phyloP scores from a whole-genome alignment of 345 rosid species.

The Aquilaria malaccensis region DNA sequence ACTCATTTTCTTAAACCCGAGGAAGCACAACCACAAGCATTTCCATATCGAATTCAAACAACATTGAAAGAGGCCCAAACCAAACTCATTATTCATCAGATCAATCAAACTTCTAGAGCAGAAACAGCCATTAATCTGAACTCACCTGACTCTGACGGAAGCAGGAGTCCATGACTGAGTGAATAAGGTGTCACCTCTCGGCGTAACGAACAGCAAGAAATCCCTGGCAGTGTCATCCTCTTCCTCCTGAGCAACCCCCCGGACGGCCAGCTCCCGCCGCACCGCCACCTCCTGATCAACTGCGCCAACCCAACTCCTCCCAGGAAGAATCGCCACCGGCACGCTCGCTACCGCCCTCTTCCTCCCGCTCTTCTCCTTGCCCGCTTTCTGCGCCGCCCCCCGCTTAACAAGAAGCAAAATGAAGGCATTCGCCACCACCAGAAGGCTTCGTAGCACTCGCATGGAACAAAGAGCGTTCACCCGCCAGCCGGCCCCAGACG shows the following conservation, averaged over 20 bases:
- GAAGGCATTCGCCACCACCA: slow-evolving; percentile 36
- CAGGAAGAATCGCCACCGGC: slow-evolving; percentile 11
- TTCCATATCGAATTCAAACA: too few relatives aligned
- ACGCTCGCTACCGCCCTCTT: slow-evolving; percentile 26
- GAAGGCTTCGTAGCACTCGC: slow-evolving; percentile 34
- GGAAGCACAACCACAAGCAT: not conserved
- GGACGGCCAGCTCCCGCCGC: slow-evolving; percentile 58
- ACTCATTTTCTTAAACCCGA: too few relatives aligned
- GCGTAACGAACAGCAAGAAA: slow-evolving; percentile 38
- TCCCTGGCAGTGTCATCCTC: slow-evolving; percentile 43
- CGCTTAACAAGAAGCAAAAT: slow-evolving; percentile 35
- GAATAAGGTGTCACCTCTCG: slow-evolving; percentile 69
- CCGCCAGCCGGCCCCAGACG: slow-evolving; percentile 10
- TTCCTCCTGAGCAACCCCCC: slow-evolving; percentile 44
- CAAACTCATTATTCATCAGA: too few relatives aligned
- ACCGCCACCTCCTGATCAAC: slow-evolving; percentile 58
- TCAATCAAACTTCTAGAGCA: not conserved
- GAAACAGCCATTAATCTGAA: not conserved
- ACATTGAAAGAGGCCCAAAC: too few relatives aligned
- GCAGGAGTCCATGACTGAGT: slow-evolving; percentile 76
- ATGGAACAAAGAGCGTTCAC: slow-evolving; percentile 42
- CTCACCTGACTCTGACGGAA: slow-evolving; percentile 46
- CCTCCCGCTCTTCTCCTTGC: slow-evolving; percentile 3
- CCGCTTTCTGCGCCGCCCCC: slow-evolving; percentile 25
- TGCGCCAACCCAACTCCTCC: too few relatives aligned